Base-by-base conservation (phyloP, 805 yeast species). In the Metschnikowia hibisci region DNA sequence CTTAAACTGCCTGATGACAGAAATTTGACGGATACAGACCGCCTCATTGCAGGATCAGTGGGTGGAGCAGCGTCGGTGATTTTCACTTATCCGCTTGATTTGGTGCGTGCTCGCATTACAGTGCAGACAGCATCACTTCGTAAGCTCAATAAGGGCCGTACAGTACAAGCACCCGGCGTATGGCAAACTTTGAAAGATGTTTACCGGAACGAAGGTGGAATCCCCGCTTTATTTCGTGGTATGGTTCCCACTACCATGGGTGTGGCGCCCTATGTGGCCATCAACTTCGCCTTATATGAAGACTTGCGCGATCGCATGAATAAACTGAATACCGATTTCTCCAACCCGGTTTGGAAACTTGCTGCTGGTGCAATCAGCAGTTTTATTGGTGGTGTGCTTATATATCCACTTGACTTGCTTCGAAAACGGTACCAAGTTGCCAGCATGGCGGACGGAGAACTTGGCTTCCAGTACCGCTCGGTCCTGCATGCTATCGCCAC, bases 261-360 rank as follows among this genome's bases (percentile, higher is more conserved):
- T 1, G 96, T 93, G 15, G 97, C 96, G 1, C 97, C 98, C 1
- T 93, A 90, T 58, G 96, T 88, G 26, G 96, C 96, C 4, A 76
- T 91, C 41, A 91, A 90, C 64, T 91, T 91, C 60, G 84, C 96
- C 2, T 80, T 88, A 35, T 91, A 90, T 68, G 98, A 93, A 58
- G 80, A 77, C 47, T 58, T 89, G 51, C 79, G 89, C 48, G 93
- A 83, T 46, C 57, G 68, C 41, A 65, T 76, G 61, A 62, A 69
- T 45, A 54, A 43, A 16, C 56, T 60, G 32, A 48, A 44, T 37
- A 30, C 31, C n/a, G 71, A 65, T 58, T 59, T 64, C 67, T 54
- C 72, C 53, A 54, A 66, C 43, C 80, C 83, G 3, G 50, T 65
- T 30, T 78, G 80, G 64, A 84, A 83, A 55, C 65, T 91, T 18